Base-by-base conservation (phyloP, 305 asterid genomes). In the Solanum hybrid region DNA sequence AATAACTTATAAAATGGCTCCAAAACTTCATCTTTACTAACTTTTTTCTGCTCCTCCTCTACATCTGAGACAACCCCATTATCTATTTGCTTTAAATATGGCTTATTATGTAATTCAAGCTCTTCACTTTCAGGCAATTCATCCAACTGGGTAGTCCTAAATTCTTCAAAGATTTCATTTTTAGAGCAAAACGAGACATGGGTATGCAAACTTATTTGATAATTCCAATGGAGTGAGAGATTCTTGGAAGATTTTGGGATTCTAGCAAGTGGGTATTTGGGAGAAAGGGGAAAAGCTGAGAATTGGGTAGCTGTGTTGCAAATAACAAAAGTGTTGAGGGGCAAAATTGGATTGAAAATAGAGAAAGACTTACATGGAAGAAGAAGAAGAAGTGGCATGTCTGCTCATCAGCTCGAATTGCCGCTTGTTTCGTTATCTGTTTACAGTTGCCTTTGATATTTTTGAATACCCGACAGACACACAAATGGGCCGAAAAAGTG, bases 71-170 rank as follows among this genome's bases (percentile, higher is more conserved):
- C 91, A 26, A 92, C 29, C 69, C 22, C 95, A 89, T 86, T 67
- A 42, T 24, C 84, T 73, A 89, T 80, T 87, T 88, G 94, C 93
- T 92, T 95, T 6, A 95, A 96, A 22, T 92, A 91, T 46, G 99
- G 99, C 94, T 96, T 97, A 90, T 92, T 90, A 11, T 91, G 98
- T 87, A 96, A 94, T 89, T 92, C 99, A 76, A 96, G 96, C 94
- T 92, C 98, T 69, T 93, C 94, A 85, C 29, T 92, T 89, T 89
- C 94, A 76, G 90, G 90, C 92, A 86, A 51, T 82, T 78, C 90
- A 82, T 94, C 84, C 89, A 90, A 87, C 75, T 90, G 90, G 92
- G 96, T 82, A 22, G 90, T 94, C 90, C 85, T 89, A 57, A 69
- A 90, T 79, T 93, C 95, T 87, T 94, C 95, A 74, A 91, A 90